A percentile compares a stretch with the other conserved stretches of the same genome.
These are phyloP conservation scores for Solanum corneliomulleri DNA, from an alignment of 257 asterid genomes.

Conservation along the genomic window DNA sequence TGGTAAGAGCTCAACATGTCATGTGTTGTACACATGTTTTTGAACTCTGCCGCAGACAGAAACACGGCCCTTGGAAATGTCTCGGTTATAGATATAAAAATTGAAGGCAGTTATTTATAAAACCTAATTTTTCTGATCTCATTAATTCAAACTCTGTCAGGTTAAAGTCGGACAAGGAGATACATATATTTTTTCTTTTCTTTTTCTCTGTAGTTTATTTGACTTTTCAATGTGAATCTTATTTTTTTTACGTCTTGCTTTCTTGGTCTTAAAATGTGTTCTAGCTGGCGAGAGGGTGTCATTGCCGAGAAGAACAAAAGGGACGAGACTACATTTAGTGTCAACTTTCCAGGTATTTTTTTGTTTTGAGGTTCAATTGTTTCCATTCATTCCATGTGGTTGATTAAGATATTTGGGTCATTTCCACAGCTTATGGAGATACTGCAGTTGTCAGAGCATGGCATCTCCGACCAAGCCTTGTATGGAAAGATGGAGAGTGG, in stretches of 20 bases:
- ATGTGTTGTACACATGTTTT: not conserved
- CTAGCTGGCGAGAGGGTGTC: constrained; percentile 94
- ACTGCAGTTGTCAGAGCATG: constrained; percentile 47
- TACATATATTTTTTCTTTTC: not conserved
- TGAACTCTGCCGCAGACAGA: not conserved
- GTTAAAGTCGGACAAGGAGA: not conserved
- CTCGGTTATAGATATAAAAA: not conserved
- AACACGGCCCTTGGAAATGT: not conserved
- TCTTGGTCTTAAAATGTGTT: not conserved
- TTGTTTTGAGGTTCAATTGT: not conserved
- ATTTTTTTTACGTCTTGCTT: not conserved
- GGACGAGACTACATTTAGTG: constrained; percentile 47
- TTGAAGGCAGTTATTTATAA: not conserved
- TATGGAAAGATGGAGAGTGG: constrained; percentile 88
- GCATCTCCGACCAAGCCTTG: constrained; percentile 75
- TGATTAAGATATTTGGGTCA: not conserved
- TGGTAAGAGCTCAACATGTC: not conserved
- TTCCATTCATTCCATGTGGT: not conserved
- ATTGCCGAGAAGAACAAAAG: constrained; percentile 56
- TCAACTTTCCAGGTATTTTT: constrained; percentile 75
- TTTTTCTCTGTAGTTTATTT: not conserved
- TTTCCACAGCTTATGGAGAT: constrained; percentile 49
- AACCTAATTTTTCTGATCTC: not conserved
- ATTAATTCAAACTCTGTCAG: not conserved
- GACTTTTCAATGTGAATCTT: not conserved